Base-by-base conservation (phyloP, 108 stramenopile genomes). In the Nitzschia sp. region DNA sequence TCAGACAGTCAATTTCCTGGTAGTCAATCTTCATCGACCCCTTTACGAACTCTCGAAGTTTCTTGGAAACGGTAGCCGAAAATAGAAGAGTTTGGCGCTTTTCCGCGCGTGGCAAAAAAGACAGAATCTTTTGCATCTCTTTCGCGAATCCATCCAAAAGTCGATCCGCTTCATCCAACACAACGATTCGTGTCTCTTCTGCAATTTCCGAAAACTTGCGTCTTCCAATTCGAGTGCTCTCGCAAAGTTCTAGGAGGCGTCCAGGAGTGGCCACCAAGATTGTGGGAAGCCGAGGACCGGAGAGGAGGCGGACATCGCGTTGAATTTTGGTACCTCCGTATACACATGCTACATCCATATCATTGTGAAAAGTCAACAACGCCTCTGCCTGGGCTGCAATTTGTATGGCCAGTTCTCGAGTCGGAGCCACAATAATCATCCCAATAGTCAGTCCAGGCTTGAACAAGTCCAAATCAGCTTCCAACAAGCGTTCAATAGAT, bases 131-230 rank as follows among this genome's bases (percentile, higher is more conserved):
- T 34, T 79, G 62, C 60, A 94, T 96, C 28, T 96, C 96, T 5
- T 82, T 77, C 32, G 79, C 80, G 78, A 97, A 97, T 11, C 95
- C 95, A 45, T 97, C 96, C 30, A 97, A 74, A 8, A 99, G 78
- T 45, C 85, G 88, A 77, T 99, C 98, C 1, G 94, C 89, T 75
- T 99, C 98, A 78, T 99, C 98, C 41, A 98, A 68, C 17, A 98
- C 85, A 9, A 97, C 68, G 52, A 84, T 75, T 15, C 79, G 67
- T 23, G 85, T 80, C n/a, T 71, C 69, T 0, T 52, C 44, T 31
- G 84, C 45, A 29, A 87, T 72, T 26, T 73, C 73, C 3, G 66
- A 31, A 61, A 85, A 81, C 58, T 82, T 82, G 28, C 31, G 53
- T 6, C 79, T 60, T 1, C 58, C 61, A 2, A 76, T 17, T 45